A percentile compares a stretch with the other conserved stretches of the same genome.
These are phyloP conservation scores for Zopfia rhizophila DNA, from an alignment of 2,329 filamentous ascomycete species.

Conservation along the genomic window DNA sequence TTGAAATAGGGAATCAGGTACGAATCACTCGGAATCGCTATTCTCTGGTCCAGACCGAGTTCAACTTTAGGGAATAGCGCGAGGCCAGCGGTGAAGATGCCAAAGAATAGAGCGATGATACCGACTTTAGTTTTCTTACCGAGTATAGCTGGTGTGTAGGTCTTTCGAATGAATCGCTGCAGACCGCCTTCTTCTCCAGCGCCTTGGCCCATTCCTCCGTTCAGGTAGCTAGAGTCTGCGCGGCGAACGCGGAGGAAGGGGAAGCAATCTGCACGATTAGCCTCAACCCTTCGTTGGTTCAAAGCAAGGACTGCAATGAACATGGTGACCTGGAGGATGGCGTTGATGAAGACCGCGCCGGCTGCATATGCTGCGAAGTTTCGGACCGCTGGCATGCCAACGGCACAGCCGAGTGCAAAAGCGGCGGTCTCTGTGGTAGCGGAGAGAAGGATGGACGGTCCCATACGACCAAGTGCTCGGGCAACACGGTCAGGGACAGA, in stretches of 20 bases:
- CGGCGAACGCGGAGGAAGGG: slow-evolving; percentile 86
- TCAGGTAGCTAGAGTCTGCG: slow-evolving; percentile 74
- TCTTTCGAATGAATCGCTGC: slow-evolving; percentile 88
- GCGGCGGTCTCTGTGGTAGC: slow-evolving; percentile 94
- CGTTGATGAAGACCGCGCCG: slow-evolving; percentile 96
- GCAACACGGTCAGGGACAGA: slow-evolving; percentile 87
- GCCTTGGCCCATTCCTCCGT: slow-evolving; percentile 72
- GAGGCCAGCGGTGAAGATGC: slow-evolving; percentile 84
- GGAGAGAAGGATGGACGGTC: slow-evolving; percentile 93
- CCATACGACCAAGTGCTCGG: slow-evolving; percentile 92
- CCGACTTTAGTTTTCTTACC: slow-evolving; percentile 81
- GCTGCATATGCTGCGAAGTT: slow-evolving; percentile 98
- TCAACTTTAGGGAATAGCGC: slow-evolving; percentile 85
- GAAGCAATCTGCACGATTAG: slow-evolving; percentile 88
- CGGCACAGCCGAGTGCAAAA: slow-evolving; percentile 90
- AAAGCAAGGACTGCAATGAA: slow-evolving; percentile 91
- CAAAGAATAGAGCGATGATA: slow-evolving; percentile 84
- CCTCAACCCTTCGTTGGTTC: slow-evolving; percentile 91
- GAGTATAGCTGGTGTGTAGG: slow-evolving; percentile 84
- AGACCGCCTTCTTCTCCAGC: slow-evolving; percentile 84
- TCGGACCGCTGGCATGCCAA: slow-evolving; percentile 96
- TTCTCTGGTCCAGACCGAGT: slow-evolving; percentile 91
- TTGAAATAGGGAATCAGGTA: slow-evolving; percentile 98
- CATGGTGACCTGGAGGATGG: slow-evolving; percentile 95
- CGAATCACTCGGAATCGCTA: slow-evolving; percentile 91